Evolutionary conservation across 208 protist genomes (phyloP).

Genomic region (Acanthamoeba royreba): DNA sequence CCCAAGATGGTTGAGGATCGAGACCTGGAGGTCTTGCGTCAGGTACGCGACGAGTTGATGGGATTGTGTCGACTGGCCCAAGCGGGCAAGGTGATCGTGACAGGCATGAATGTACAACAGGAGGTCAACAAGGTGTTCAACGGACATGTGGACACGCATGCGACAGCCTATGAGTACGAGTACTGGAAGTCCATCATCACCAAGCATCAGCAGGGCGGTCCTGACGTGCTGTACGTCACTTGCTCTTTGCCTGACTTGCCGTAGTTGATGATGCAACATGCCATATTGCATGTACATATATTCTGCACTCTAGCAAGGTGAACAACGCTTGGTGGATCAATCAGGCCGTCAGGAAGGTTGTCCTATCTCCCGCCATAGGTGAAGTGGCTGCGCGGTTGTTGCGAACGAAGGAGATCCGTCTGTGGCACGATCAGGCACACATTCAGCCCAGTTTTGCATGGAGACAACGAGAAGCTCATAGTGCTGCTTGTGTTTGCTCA

Average conservation of each 20-base stretch:
- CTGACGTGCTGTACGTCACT: not conserved
- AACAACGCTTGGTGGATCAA: slow-evolving; percentile 2
- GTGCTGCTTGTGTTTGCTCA: too few species aligned
- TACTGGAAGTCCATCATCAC: not conserved
- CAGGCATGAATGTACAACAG: too few species aligned
- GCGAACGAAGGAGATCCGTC: not conserved
- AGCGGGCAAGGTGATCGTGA: too few species aligned
- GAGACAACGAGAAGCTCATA: not conserved
- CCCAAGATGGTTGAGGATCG: not conserved
- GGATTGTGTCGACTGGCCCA: too few species aligned
- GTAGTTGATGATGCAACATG: too few species aligned
- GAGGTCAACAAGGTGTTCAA: not conserved
- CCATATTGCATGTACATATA: not conserved
- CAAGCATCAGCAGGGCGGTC: not conserved
- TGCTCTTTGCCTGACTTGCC: not conserved
- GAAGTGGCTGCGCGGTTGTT: not conserved
- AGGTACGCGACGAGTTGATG: too few species aligned
- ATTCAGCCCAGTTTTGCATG: not conserved
- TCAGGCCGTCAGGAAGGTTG: not conserved
- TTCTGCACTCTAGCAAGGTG: not conserved
- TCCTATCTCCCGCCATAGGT: not conserved
- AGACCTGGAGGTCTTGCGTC: not conserved
- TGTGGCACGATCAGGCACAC: not conserved
- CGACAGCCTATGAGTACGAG: not conserved
- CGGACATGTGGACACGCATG: not conserved